phyloP scores from a whole-genome alignment of 176 grass and related monocot genomes.

The Microstegium vimineum region DNA sequence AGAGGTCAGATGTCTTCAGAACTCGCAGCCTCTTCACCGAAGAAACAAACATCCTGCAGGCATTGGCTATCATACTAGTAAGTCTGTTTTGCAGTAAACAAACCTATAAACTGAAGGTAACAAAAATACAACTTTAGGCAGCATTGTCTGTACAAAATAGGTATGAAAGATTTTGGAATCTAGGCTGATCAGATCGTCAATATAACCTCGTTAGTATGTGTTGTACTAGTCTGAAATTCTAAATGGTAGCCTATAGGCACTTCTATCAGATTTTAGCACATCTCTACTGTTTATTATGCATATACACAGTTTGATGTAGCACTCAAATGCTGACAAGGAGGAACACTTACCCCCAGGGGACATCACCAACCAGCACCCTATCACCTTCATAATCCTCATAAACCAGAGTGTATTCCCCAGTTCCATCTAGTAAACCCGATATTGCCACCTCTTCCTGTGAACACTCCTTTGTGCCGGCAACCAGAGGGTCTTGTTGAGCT shows the following conservation, averaged over 20 bases:
- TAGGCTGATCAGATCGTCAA: not conserved
- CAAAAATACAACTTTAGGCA: not conserved
- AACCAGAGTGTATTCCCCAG: constrained; percentile 63
- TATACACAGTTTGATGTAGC: not conserved
- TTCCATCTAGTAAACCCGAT: constrained; percentile 60
- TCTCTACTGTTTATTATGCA: not conserved
- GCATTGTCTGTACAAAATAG: not conserved
- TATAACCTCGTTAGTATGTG: not conserved
- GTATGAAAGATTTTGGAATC: not conserved
- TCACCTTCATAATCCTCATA: constrained; percentile 83
- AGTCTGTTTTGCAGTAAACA: not conserved
- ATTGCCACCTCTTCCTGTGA: constrained; percentile 28
- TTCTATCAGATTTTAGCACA: not conserved
- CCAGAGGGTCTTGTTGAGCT: constrained; percentile 46
- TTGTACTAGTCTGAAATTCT: not conserved
- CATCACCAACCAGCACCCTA: constrained; percentile 67
- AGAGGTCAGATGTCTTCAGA: constrained; percentile 57
- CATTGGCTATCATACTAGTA: not conserved
- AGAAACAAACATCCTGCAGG: constrained; percentile 62
- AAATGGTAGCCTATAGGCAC: not conserved
- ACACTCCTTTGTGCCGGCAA: not conserved
- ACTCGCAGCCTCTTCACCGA: constrained; percentile 68
- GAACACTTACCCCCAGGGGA: constrained; percentile 62
- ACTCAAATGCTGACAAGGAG: not conserved
- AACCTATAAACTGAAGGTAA: not conserved